Evolutionary conservation across 2,329 filamentous ascomycete species (phyloP), one percentile per base, ranked within the genome.

Genomic region (Plenodomus tracheiphilus): DNA sequence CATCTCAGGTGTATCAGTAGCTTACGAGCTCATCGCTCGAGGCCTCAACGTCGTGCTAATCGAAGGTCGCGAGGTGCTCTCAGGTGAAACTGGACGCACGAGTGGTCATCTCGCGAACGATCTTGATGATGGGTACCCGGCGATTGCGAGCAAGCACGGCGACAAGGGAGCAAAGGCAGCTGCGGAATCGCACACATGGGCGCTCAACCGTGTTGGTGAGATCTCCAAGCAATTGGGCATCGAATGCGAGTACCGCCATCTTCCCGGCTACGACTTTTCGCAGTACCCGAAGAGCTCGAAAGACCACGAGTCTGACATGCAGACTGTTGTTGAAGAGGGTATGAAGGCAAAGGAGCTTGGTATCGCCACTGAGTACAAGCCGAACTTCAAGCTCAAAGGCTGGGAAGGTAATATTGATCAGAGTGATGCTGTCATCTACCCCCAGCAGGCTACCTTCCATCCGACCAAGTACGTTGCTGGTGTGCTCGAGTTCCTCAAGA

Each of bases 381-480:
- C 79, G 9, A 75, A 72, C 2, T 66, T 80, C n/a, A 69, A 72
- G 0, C 69, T 83, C 34, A 72, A 71, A 41, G 81, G 81, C 13
- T 83, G 81, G 81, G 71, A 76, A 11, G 79, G 79, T 28, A 69
- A 67, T 5, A 61, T 75, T 0, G 78, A 83, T 43, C 80, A 82
- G 56, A 76, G 79, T 28, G 80, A 76, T 45, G 81, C 76, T 2
- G 73, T 75, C 3, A 62, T 84, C 4, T 77, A 76, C 43, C 46
- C 60, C 2, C 65, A 73, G 15, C 80, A 84, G 56, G 81, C 79
- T 0, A 77, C 79, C 0, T 84, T 84, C 60, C 81, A 83, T 46
- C 81, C 81, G 0, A 84, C 81, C 2, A 78, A 77, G 54, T 84
- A 84, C 55, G 65, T 83, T 1, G 68, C 76, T 32, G 81, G 80